phyloP scores from a whole-genome alignment of 306 rosid genomes.

The Gleditsia sinensis region DNA sequence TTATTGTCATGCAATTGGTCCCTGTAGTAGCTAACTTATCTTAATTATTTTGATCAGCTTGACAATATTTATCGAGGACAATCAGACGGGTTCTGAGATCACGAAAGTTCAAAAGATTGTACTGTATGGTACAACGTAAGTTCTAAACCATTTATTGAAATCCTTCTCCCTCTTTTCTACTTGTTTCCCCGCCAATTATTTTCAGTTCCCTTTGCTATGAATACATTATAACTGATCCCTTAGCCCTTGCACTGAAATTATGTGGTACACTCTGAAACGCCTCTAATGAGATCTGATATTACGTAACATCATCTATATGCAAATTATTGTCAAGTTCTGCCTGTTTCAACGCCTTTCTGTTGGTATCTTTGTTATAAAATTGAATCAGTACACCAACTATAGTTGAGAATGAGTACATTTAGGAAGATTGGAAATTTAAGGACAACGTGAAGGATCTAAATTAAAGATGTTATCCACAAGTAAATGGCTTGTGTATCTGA shows the following conservation, averaged over 20 bases:
- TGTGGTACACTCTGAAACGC: not conserved
- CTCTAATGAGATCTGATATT: not conserved
- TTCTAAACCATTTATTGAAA: slow-evolving; percentile 16
- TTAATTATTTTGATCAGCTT: slow-evolving; percentile 65
- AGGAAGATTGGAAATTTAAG: not conserved
- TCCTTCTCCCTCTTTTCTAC: not conserved
- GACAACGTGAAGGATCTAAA: not conserved
- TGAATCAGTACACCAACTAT: not conserved
- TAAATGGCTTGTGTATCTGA: slow-evolving; percentile 27
- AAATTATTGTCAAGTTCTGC: not conserved
- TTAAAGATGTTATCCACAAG: not conserved
- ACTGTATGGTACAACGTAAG: slow-evolving; percentile 91
- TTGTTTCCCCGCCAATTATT: slow-evolving; percentile 4
- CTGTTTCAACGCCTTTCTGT: not conserved
- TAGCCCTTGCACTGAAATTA: slow-evolving; percentile 1
- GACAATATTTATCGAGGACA: slow-evolving; percentile 92
- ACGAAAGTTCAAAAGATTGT: slow-evolving; percentile 86
- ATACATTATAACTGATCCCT: not conserved
- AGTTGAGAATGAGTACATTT: not conserved
- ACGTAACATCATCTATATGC: not conserved
- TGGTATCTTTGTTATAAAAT: not conserved
- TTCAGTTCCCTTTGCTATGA: not conserved
- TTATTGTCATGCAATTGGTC: not conserved
- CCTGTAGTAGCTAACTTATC: slow-evolving; percentile 22
- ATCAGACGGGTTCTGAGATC: slow-evolving; percentile 74